These are phyloP conservation scores for Citrus mangshanensis DNA, from an alignment of 345 rosid genomes.

Conservation along the genomic window DNA sequence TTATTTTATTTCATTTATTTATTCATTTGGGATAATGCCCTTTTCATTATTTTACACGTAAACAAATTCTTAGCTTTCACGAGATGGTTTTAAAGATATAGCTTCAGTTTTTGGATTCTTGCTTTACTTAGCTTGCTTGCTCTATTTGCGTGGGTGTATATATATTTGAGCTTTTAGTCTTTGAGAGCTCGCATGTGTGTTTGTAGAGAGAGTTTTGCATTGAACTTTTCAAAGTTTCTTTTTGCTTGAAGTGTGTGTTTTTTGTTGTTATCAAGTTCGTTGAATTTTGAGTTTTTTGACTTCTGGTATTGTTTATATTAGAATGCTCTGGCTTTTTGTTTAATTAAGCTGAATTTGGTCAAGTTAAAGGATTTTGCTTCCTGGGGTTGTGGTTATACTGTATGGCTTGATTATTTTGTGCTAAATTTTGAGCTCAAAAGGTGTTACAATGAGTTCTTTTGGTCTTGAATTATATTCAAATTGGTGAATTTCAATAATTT, in stretches of 20 bases:
- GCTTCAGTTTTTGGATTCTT: not conserved
- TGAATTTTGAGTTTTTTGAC: constrained; percentile 5
- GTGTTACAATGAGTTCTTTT: not conserved
- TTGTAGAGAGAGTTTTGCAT: constrained; percentile 20
- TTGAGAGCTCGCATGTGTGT: not conserved
- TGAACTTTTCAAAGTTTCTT: constrained; percentile 18
- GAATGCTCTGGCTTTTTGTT: not conserved
- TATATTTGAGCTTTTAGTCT: constrained; percentile 6
- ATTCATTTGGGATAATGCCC: not conserved
- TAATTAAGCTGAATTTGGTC: not conserved
- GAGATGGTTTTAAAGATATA: constrained; percentile 4
- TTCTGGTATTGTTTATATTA: constrained; percentile 1
- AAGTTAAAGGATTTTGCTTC: constrained; percentile 9
- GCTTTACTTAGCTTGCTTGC: not conserved
- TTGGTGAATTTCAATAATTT: not conserved
- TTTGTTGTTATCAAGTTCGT: constrained; percentile 2
- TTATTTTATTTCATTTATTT: not conserved
- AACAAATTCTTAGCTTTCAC: constrained; percentile 35
- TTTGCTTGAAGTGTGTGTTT: constrained; percentile 17
- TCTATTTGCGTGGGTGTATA: not conserved
- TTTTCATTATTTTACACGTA: not conserved
- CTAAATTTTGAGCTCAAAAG: not conserved
- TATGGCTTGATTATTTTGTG: constrained; percentile 2
- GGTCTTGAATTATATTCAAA: not conserved
- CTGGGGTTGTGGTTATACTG: constrained; percentile 18